Conservation (phyloP, 352 stramenopile genomes). For the Phytophthora podocarpi region DNA sequence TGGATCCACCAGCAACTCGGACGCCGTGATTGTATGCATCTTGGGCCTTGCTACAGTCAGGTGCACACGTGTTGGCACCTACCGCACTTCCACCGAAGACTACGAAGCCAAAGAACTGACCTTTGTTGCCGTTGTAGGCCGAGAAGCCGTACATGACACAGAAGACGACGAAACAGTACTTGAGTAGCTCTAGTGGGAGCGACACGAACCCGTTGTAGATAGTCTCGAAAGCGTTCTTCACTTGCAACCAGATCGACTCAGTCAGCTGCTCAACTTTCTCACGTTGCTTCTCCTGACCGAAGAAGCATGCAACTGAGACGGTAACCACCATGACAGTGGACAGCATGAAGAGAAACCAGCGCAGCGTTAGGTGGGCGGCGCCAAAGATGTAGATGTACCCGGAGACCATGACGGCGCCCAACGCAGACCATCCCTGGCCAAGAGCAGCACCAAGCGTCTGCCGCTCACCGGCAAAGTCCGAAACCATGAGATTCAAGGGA, state of each 20-base stretch:
- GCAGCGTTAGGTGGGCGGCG: slow-evolving; percentile 25
- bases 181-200: slow-evolving; percentile 39
- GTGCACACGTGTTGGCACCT: slow-evolving; percentile 24
- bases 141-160: slow-evolving; percentile 52
- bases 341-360: slow-evolving; percentile 35
- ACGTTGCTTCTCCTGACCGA: slow-evolving; percentile 11
- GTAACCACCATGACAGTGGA: slow-evolving; percentile 23
- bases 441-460: slow-evolving; percentile 29
- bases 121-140: slow-evolving; percentile 58
- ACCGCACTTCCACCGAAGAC: slow-evolving; percentile 18
- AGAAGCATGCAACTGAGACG: slow-evolving; percentile 20
- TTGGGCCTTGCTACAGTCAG: slow-evolving; percentile 39
- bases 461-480: slow-evolving; percentile 29
- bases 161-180: slow-evolving; percentile 57
- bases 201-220: slow-evolving; percentile 46
- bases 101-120: slow-evolving; percentile 30
- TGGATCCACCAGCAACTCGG: slow-evolving; percentile 33
- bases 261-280: slow-evolving; percentile 19
- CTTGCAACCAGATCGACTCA: slow-evolving; percentile 6
- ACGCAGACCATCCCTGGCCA: slow-evolving; percentile 20
- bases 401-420: slow-evolving; percentile 24
- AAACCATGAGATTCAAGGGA: slow-evolving; percentile 23
- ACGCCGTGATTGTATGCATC: slow-evolving; percentile 43
- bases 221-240: slow-evolving; percentile 24
- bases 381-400: slow-evolving; percentile 33